Percentiles rank a stretch among this genome's conserved stretches.
phyloP scores from a whole-genome alignment of 495 filamentous ascomycete species.

The Pyronema omphalodes region DNA sequence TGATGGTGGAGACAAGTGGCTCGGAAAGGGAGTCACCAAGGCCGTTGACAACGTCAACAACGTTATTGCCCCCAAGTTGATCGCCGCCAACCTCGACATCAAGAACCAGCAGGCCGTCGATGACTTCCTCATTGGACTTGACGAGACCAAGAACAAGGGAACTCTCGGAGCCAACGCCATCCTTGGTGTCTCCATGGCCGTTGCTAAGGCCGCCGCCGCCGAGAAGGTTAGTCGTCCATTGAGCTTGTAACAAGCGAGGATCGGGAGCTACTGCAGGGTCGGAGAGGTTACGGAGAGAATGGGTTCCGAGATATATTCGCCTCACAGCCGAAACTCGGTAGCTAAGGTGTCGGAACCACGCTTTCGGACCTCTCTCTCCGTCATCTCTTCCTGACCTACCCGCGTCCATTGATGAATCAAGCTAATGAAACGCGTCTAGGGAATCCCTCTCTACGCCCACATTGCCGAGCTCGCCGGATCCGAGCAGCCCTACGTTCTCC shows the following conservation, averaged over 20 bases:
- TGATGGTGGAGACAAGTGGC: constrained; percentile 93
- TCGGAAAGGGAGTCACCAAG: constrained; percentile 88
- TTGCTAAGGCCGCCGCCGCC: constrained; percentile 95
- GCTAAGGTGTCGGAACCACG: not conserved
- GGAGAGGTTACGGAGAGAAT: too few relatives aligned
- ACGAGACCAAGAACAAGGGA: constrained; percentile 44
- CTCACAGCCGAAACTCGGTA: not conserved
- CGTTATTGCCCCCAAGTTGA: constrained; percentile 73
- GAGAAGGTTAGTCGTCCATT: constrained; percentile 50
- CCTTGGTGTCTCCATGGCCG: constrained; percentile 82
- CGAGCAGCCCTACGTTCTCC: constrained; percentile 99
- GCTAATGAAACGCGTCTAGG: constrained; percentile 26
- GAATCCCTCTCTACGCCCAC: constrained; percentile 91
- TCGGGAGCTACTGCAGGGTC: too few relatives aligned
- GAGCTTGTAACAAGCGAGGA: not conserved
- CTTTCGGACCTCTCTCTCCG: not conserved
- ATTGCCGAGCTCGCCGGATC: constrained; percentile 96
- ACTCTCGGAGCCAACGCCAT: constrained; percentile 98
- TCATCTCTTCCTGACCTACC: too few relatives aligned
- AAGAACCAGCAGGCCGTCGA: constrained; percentile 93
- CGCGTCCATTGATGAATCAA: not conserved
- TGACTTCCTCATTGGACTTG: constrained; percentile 85
- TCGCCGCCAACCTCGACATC: constrained; percentile 84
- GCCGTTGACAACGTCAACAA: constrained; percentile 95
- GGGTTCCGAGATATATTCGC: too few relatives aligned